These are phyloP conservation scores for Mrakiaceae sp. DNA, from an alignment of 1,284 basidiomycete species.

Conservation along the genomic window DNA sequence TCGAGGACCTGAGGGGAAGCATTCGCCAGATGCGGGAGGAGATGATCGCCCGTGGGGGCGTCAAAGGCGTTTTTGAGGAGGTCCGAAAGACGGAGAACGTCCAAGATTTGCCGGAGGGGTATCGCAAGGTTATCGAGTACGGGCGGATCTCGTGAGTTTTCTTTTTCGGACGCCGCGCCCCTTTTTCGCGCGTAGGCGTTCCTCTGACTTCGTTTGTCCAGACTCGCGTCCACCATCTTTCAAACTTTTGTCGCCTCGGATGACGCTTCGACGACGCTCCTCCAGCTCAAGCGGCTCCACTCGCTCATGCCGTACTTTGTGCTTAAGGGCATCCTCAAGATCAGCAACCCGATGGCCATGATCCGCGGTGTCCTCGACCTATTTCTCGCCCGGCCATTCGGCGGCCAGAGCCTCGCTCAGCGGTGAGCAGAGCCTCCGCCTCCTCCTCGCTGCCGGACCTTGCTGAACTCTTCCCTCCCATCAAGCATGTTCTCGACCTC, in stretches of 20 bases:
- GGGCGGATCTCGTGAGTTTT: constrained; percentile 77
- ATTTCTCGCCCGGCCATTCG: not conserved
- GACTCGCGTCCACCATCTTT: constrained; percentile 89
- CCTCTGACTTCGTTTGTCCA: constrained; percentile 23
- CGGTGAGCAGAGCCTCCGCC: not conserved
- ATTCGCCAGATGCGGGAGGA: constrained; percentile 82
- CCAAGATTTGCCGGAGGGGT: constrained; percentile 68
- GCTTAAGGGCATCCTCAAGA: constrained; percentile 78
- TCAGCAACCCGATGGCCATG: constrained; percentile 95
- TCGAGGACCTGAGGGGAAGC: constrained; percentile 74
- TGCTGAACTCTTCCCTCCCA: not conserved
- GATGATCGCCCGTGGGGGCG: constrained; percentile 75
- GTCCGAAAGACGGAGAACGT: constrained; percentile 74
- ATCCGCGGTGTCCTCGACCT: constrained; percentile 49
- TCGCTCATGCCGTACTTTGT: constrained; percentile 97
- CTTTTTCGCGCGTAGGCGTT: constrained; percentile 19
- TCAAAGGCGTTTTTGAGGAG: constrained; percentile 73
- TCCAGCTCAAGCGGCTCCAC: constrained; percentile 82
- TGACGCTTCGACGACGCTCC: constrained; percentile 78
- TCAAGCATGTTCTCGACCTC: constrained; percentile 86
- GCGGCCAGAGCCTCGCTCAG: not conserved
- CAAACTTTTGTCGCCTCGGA: constrained; percentile 89
- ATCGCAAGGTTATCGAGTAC: constrained; percentile 87
- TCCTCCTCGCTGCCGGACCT: not conserved
- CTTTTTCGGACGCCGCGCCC: constrained; percentile 4